phyloP scores from a whole-genome alignment of 1,284 basidiomycete genomes.

The Ganoderma leucocontextum region DNA sequence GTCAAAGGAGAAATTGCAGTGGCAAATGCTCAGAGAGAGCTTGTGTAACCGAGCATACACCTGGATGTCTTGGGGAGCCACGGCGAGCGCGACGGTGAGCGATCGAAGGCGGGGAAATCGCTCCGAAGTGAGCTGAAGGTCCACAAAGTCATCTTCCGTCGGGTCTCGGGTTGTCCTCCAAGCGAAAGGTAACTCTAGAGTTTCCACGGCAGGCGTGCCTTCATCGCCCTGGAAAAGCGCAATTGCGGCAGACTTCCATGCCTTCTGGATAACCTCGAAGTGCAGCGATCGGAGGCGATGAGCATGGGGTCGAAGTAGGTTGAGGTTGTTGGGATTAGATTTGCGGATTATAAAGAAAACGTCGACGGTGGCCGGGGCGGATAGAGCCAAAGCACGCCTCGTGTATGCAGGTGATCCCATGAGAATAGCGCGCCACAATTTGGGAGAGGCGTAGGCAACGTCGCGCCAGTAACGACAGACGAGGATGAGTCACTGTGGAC shows the following conservation, averaged over 20 bases:
- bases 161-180: not conserved
- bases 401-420: not conserved
- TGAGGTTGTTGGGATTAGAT: not conserved
- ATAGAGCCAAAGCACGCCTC: not conserved
- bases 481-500: not conserved
- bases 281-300: not conserved
- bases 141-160: not conserved
- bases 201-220: not conserved
- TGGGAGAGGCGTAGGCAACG: not conserved
- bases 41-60: not conserved
- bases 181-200: not conserved
- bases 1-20: not conserved
- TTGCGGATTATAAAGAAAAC: not conserved
- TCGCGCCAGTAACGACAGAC: not conserved
- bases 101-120: not conserved
- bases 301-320: not conserved
- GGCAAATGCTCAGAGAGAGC: not conserved
- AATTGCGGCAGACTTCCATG: not conserved
- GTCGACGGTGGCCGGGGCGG: not conserved
- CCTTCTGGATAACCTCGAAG: not conserved
- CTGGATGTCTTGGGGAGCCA: not conserved
- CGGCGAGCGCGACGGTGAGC: not conserved
- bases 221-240: not conserved
- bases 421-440: not conserved
- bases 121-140: not conserved